Evolutionary conservation across 768 basidiomycete genomes (phyloP).

Genomic region (Suillus fuscotomentosus): DNA sequence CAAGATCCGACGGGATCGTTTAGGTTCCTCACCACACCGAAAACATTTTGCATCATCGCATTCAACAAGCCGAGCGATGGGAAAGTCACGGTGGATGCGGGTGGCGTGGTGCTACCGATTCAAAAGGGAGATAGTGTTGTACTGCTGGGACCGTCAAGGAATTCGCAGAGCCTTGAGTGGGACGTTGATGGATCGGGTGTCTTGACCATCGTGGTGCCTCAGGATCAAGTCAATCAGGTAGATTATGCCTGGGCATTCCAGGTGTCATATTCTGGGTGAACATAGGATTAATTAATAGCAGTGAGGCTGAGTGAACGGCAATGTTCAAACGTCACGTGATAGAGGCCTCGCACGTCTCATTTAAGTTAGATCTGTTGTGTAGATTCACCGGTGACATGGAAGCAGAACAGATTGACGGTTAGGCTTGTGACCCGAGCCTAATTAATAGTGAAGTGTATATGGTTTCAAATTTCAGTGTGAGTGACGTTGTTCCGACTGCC

Average conservation of each 20-base stretch:
- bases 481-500: background rate
- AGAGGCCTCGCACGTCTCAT: too few relatives aligned
- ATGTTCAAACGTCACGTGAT: too few relatives aligned
- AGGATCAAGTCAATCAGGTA: slow-evolving; percentile 21
- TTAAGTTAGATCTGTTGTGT: too few relatives aligned
- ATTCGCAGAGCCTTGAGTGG: slow-evolving; percentile 30
- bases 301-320: too few relatives aligned
- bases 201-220: slow-evolving; percentile 30
- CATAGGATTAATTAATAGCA: background rate
- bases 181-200: slow-evolving; percentile 26
- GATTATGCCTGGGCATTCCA: slow-evolving; percentile 43
- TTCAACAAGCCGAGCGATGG: slow-evolving; percentile 37
- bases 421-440: too few relatives aligned
- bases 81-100: slow-evolving; percentile 31
- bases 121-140: slow-evolving; percentile 40
- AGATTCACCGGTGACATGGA: too few relatives aligned
- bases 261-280: slow-evolving; percentile 27
- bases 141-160: slow-evolving; percentile 34
- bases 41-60: slow-evolving; percentile 50
- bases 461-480: too few relatives aligned
- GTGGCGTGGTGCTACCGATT: slow-evolving; percentile 41
- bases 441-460: too few relatives aligned
- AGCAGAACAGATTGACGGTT: too few relatives aligned
- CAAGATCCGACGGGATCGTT: slow-evolving; percentile 34
- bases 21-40: slow-evolving; percentile 50